Conservation (phyloP, 2,329 filamentous ascomycete genomes). For the Epichloe glyceriae region DNA sequence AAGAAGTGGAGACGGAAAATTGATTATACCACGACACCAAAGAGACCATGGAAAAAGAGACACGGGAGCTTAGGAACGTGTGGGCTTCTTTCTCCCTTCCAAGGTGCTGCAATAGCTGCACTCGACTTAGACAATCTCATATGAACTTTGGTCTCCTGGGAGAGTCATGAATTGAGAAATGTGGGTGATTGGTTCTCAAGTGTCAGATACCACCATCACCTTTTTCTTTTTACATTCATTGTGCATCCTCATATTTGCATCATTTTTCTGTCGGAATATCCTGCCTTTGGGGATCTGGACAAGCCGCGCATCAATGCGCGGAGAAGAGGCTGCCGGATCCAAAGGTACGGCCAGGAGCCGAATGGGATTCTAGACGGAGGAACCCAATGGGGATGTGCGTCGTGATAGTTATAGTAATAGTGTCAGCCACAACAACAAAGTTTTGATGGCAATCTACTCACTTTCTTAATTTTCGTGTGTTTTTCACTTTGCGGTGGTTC, state of each 20-base stretch:
- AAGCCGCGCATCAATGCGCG: neutral
- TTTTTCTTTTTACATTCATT: conserved; percentile 2
- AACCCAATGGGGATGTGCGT: conserved; percentile 5
- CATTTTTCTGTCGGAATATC: neutral
- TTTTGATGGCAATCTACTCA: conserved; percentile 9
- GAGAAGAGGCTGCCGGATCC: conserved; percentile 8
- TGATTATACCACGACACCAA: neutral
- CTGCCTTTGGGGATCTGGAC: neutral
- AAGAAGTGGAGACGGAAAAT: conserved; percentile 1
- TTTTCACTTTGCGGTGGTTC: neutral
- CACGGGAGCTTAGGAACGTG: neutral
- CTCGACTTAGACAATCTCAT: neutral
- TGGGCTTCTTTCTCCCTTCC: neutral
- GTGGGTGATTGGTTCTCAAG: neutral
- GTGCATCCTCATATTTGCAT: neutral
- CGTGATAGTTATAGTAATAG: conserved; percentile 16
- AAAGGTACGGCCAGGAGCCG: conserved; percentile 5
- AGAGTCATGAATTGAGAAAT: neutral
- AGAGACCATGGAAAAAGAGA: neutral
- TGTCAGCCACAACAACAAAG: conserved; percentile 15
- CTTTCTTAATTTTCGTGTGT: neutral
- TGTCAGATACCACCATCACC: neutral
- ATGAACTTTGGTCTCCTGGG: neutral
- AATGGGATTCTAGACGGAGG: conserved; percentile 2
- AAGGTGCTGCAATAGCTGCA: neutral